Evolutionary conservation across 768 basidiomycete genomes (phyloP).

Genomic region (Sarcodon sp.): DNA sequence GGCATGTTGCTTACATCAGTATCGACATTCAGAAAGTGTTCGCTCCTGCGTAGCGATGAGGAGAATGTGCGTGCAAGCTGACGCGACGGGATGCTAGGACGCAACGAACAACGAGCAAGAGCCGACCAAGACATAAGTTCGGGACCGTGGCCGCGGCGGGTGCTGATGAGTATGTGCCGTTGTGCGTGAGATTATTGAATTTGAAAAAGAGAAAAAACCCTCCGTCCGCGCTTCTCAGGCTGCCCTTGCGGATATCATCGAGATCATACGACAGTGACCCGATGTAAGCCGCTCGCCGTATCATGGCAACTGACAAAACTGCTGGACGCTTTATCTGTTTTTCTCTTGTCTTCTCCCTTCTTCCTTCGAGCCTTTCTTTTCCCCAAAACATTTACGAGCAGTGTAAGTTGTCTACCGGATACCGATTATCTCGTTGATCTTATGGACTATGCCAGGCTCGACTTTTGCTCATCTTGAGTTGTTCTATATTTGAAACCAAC

Average conservation of each 20-base stretch:
- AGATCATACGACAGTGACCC: no score
- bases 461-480: background rate
- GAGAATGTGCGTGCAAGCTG: constrained; percentile 20
- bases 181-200: no score
- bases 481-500: background rate
- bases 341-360: background rate
- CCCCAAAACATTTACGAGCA: background rate
- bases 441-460: constrained; percentile 1
- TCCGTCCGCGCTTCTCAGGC: no score
- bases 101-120: background rate
- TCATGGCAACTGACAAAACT: background rate
- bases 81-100: background rate
- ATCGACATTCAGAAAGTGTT: constrained; percentile 33
- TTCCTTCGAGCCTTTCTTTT: background rate
- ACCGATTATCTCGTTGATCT: background rate
- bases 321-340: background rate
- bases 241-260: no score
- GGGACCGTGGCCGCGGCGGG: background rate
- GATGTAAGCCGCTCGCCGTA: background rate
- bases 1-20: constrained; percentile 23
- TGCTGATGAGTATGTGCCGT: background rate
- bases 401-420: background rate
- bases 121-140: background rate
- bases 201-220: no score
- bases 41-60: constrained; percentile 22